Evolutionary conservation across 345 rosid genomes (phyloP), one percentile per base, ranked within the genome.

Genomic region (Camelina laxa): DNA sequence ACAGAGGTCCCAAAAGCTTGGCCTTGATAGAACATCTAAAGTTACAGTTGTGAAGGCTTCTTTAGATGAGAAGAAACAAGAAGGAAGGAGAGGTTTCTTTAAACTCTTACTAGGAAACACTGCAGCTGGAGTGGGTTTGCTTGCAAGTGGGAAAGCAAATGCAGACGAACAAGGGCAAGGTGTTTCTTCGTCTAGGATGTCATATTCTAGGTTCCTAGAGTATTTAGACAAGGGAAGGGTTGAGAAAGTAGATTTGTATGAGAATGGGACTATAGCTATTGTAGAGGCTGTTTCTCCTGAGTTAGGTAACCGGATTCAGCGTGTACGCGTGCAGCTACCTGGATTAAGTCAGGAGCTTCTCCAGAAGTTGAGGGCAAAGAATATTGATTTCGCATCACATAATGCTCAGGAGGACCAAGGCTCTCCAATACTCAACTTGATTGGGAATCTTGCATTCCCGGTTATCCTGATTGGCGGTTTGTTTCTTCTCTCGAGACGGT

Each of bases 151-250:
- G 24, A 85, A 76, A 73, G 97, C 97, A 2, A 73, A 74, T 57
- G 98, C 94, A 24, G 98, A 91, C 72, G 98, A 91, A 1, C 96
- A 85, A 80, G 98, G 87, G 1, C 97, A 85, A 81, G 97, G 88
- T n/a, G 89, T 88, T 82, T 91, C 98, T 63, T 94, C 98, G 56
- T 94, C 98, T 30, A 85, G 98, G 82, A 91, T 94, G 98, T 91
- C 98, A 11, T 94, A 94, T 67, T 94, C 98, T 76, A 86, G 97
- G 80, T 94, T 91, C 66, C 77, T 94, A 50, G 98, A 91, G 86
- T 94, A 94, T 79, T 82, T 94, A 60, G 97, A 94, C 61, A 91
- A 90, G 77, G 97, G 87, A 70, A 85, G 96, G 65, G 96, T 91
- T 72, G 80, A 76, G 12, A 94, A 85, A 73, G 96, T 94, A 24